Evolutionary conservation across 768 basidiomycete genomes (phyloP).

Genomic region (Boletus rubropictus): DNA sequence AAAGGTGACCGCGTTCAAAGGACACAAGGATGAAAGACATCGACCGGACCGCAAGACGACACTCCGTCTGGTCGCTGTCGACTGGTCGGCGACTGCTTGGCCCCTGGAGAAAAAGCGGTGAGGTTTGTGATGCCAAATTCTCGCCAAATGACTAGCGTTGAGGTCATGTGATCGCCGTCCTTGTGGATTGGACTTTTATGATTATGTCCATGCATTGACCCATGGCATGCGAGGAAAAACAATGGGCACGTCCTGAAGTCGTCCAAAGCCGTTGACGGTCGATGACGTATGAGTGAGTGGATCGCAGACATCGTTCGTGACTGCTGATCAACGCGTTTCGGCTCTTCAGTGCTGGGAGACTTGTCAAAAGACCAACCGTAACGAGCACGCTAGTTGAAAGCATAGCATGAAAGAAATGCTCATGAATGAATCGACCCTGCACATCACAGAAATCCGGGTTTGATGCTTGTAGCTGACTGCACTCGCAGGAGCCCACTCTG

Average conservation of each 20-base stretch:
- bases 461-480: no score
- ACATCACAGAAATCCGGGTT: no score
- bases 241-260: constrained; percentile 8
- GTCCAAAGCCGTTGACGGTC: not conserved
- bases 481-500: no score
- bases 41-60: not conserved
- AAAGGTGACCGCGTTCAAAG: not conserved
- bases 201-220: constrained; percentile 11
- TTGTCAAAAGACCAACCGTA: no score
- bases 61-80: not conserved
- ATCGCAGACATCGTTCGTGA: not conserved
- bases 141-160: not conserved
- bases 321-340: not conserved
- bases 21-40: not conserved
- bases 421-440: no score
- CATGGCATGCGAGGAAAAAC: constrained; percentile 10
- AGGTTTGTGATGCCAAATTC: not conserved
- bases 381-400: no score
- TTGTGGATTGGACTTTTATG: no score
- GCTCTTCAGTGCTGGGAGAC: not conserved
- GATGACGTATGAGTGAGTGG: not conserved
- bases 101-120: not conserved
- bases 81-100: not conserved
- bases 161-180: no score
- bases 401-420: no score